Evolutionary conservation across 148 eudicot species (phyloP), one percentile per base, ranked within the genome.

Genomic region (Vaccinium vitisidaea): DNA sequence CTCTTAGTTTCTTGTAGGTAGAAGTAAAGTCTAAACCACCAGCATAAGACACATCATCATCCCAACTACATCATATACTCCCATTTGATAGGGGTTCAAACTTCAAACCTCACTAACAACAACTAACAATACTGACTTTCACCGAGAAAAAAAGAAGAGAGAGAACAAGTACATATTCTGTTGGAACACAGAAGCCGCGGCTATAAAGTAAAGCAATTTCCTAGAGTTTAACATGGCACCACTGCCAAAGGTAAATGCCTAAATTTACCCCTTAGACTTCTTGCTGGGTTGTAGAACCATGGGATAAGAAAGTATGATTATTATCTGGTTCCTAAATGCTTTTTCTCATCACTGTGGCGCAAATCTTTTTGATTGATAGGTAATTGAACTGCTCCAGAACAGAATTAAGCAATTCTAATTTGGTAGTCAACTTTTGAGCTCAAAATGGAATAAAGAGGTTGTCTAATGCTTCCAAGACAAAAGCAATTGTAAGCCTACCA

Each of bases 201-300:
- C 74, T 69, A 69, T 27, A 69, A 69, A 27, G 74, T 69, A 32
- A 65, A 69, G 74, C 74, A 69, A 69, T 12, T 27, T 69, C 39
- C 39, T 69, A 69, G 74, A 69, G 2, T 27, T 25, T 69, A 69
- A 25, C 27, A 69, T 25, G 74, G 74, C 74, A 25, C 30, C 30
- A 63, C 70, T 63, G 70, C 70, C 74, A 69, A 69, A 69, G 30
- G 39, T 1, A 27, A 25, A 69, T 69, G 74, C 30, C 39, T 11
- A 11, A 63, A 27, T 23, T 69, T 25, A 27, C 14, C 18, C 74
- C 74, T 69, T 69, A 4, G 15, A 69, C 8, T 69, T 69, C 36
- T 25, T 25, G 7, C 74, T 27, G 16, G 27, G 36, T 63, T 63
- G 2, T 3, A 8, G 13, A 63, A 63, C 69, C 69, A 63, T 63